Evolutionary conservation across 495 filamentous ascomycete species (phyloP).

Genomic region (Chaetomium fimeti): DNA sequence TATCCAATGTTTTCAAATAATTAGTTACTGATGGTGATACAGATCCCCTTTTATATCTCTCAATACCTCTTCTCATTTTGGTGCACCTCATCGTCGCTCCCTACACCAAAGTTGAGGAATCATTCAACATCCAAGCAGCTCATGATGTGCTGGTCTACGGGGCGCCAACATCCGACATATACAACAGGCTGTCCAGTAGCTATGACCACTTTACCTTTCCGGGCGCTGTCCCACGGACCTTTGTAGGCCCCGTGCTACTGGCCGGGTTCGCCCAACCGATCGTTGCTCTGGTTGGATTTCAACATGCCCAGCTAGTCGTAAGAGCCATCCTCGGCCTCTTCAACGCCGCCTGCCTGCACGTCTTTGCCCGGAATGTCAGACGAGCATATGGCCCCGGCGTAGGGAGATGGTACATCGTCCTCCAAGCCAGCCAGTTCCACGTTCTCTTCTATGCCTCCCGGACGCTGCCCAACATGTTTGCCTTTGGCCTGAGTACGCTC

Average conservation of each 20-base stretch:
- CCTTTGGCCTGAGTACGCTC: slow-evolving; percentile 71
- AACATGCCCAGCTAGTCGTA: slow-evolving; percentile 56
- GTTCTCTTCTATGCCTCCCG: slow-evolving; percentile 90
- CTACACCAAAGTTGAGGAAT: slow-evolving; percentile 98
- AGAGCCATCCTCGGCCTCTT: slow-evolving; percentile 74
- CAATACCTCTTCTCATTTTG: slow-evolving; percentile 66
- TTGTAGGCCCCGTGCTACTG: slow-evolving; percentile 73
- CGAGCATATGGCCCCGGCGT: slow-evolving; percentile 66
- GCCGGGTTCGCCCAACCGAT: slow-evolving; percentile 67
- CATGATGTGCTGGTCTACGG: slow-evolving; percentile 87
- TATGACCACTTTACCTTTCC: slow-evolving; percentile 95
- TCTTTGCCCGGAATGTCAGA: slow-evolving; percentile 62
- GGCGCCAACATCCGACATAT: slow-evolving; percentile 58
- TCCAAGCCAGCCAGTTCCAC: slow-evolving; percentile 90
- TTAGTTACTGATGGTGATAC: background rate
- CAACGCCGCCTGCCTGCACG: slow-evolving; percentile 66
- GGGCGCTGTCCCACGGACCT: slow-evolving; percentile 86
- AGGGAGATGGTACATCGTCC: slow-evolving; percentile 76
- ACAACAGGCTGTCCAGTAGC: slow-evolving; percentile 48
- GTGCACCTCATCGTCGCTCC: slow-evolving; percentile 76
- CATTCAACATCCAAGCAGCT: slow-evolving; percentile 93
- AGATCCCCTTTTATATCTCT: slow-evolving; percentile 55
- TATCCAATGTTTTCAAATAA: background rate
- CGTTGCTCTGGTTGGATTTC: slow-evolving; percentile 46
- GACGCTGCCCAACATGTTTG: slow-evolving; percentile 95